Conservation (phyloP, 2,329 filamentous ascomycete species). For the Bipolaris oryzae region DNA sequence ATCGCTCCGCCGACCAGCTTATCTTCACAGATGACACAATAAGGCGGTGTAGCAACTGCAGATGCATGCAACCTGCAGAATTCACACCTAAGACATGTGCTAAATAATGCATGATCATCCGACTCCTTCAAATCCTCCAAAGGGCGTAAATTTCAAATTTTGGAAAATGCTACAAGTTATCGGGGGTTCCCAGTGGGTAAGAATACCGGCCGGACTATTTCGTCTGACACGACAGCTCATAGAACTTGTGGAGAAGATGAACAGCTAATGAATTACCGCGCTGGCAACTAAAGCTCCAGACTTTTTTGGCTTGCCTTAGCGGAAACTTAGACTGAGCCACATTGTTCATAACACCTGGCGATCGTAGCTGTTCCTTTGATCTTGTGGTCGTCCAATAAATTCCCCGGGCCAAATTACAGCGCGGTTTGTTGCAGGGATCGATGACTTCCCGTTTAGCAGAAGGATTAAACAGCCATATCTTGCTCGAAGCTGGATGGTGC, state of each 20-base stretch:
- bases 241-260: not conserved
- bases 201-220: not conserved
- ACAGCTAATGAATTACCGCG: not conserved
- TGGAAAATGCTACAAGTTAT: not conserved
- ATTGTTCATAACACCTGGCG: not conserved
- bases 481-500: not conserved
- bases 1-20: not conserved
- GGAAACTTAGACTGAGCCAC: not conserved
- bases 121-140: not conserved
- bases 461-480: not conserved
- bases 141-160: not conserved
- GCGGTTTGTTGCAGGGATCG: not conserved
- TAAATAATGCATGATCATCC: not conserved
- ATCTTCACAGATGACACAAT: not conserved
- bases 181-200: not conserved
- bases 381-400: not conserved
- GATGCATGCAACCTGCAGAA: not conserved
- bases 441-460: not conserved
- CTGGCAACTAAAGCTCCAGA: no score
- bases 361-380: not conserved
- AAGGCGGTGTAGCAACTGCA: conserved; percentile 1
- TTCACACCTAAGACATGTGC: not conserved
- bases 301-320: not conserved
- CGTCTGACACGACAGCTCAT: not conserved
- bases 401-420: not conserved